Percentiles rank a stretch among this genome's conserved stretches.
These are phyloP conservation scores for Allodekkera sacchari DNA, from an alignment of 805 yeast species.

Conservation along the genomic window DNA sequence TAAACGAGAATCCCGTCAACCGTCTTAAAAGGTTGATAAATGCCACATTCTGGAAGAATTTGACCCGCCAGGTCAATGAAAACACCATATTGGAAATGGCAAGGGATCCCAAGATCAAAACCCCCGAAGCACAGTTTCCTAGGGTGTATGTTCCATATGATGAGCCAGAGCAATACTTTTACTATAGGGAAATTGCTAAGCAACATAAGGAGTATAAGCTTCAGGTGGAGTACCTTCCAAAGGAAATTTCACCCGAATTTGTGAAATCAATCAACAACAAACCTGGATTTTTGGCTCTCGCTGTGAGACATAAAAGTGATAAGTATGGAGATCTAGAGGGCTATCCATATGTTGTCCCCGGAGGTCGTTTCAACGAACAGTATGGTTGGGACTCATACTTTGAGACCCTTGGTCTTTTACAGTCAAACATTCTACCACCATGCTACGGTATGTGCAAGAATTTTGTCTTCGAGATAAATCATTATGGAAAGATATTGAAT, in stretches of 20 bases:
- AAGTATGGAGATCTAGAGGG: constrained; percentile 35
- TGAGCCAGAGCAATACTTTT: constrained; percentile 66
- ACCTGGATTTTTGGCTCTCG: constrained; percentile 84
- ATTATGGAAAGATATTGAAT: constrained; percentile 88
- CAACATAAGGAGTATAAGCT: constrained; percentile 48
- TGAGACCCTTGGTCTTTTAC: constrained; percentile 75
- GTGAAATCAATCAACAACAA: constrained; percentile 67
- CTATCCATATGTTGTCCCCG: constrained; percentile 90
- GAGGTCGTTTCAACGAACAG: constrained; percentile 92
- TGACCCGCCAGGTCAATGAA: constrained; percentile 64
- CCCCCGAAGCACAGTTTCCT: constrained; percentile 55
- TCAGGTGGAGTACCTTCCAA: constrained; percentile 73
- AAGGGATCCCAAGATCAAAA: constrained; percentile 63
- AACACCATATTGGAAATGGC: constrained; percentile 63
- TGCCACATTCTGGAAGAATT: constrained; percentile 70
- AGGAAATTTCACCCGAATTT: constrained; percentile 64
- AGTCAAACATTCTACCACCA: constrained; percentile 55
- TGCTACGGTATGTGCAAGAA: constrained; percentile 90
- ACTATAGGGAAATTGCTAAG: constrained; percentile 46
- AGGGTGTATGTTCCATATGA: constrained; percentile 70
- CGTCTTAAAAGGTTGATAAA: constrained; percentile 66
- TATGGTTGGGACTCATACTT: constrained; percentile 99
- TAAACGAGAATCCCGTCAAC: constrained; percentile 81
- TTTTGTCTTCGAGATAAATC: constrained; percentile 79
- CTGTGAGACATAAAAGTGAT: constrained; percentile 39